phyloP scores from a whole-genome alignment of 1,284 basidiomycete genomes.

The Heterobasidion annosum region DNA sequence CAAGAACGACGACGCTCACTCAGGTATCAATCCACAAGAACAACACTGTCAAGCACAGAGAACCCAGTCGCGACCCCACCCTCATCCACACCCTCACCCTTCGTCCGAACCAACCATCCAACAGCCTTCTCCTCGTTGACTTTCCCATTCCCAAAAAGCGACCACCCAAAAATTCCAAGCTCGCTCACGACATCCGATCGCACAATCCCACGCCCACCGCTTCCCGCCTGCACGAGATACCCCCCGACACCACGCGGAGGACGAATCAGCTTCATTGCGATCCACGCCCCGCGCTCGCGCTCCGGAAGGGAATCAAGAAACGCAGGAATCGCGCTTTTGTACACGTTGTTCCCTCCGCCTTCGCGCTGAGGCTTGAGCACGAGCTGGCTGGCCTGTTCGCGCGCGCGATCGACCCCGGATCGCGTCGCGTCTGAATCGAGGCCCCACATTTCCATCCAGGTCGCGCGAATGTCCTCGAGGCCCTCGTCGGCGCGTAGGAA shows the following conservation, averaged over 20 bases:
- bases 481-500: constrained; percentile 47
- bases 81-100: constrained; percentile 89
- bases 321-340: constrained; percentile 72
- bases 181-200: constrained; percentile 79
- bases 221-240: constrained; percentile 62
- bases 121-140: constrained; percentile 48
- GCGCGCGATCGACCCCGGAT: constrained; percentile 28
- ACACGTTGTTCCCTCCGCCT: constrained; percentile 97
- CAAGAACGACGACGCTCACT: no score
- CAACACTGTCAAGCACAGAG: constrained; percentile 76
- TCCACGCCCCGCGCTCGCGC: constrained; percentile 72
- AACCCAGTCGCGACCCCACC: constrained; percentile 92
- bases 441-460: constrained; percentile 80
- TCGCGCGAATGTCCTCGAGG: constrained; percentile 46
- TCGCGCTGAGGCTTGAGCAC: constrained; percentile 96
- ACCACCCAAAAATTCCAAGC: constrained; percentile 88
- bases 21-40: constrained; percentile 47
- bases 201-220: constrained; percentile 21
- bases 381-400: constrained; percentile 42
- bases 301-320: constrained; percentile 59
- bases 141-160: constrained; percentile 54
- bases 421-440: constrained; percentile 38
- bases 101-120: constrained; percentile 89
- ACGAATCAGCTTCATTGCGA: constrained; percentile 87
- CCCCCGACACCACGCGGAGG: constrained; percentile 64